These are phyloP conservation scores for Pseudogymnoascus sp. DNA, from an alignment of 2,329 filamentous ascomycete species.

Conservation along the genomic window DNA sequence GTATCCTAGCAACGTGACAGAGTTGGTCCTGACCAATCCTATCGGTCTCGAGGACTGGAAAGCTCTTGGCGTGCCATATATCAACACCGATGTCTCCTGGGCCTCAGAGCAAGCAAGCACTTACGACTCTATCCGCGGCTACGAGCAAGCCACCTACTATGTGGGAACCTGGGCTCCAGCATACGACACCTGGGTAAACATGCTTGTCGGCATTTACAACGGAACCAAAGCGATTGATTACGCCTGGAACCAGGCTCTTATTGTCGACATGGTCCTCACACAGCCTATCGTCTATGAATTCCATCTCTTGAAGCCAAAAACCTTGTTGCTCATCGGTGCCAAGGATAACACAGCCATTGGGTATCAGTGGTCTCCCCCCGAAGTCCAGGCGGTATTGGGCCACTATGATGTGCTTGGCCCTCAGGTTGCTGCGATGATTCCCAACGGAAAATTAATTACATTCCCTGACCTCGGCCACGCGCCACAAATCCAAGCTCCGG, in stretches of 20 bases:
- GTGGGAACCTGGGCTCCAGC: slow-evolving; percentile 38
- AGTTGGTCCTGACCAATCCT: slow-evolving; percentile 43
- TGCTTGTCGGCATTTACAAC: slow-evolving; percentile 45
- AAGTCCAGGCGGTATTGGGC: slow-evolving; percentile 37
- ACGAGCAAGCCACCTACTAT: slow-evolving; percentile 43
- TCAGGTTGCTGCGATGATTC: slow-evolving; percentile 34
- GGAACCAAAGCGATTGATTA: slow-evolving; percentile 36
- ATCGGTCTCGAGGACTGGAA: slow-evolving; percentile 25
- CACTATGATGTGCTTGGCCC: slow-evolving; percentile 40
- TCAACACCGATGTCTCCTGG: slow-evolving; percentile 34
- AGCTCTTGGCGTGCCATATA: slow-evolving; percentile 40
- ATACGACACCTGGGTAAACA: slow-evolving; percentile 48
- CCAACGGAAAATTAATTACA: slow-evolving; percentile 34
- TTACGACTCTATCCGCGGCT: slow-evolving; percentile 37
- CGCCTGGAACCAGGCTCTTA: slow-evolving; percentile 40
- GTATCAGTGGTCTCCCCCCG: slow-evolving; percentile 16
- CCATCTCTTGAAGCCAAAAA: slow-evolving; percentile 35
- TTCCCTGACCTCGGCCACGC: slow-evolving; percentile 41
- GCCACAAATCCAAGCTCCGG: slow-evolving; percentile 42
- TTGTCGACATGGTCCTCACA: slow-evolving; percentile 48
- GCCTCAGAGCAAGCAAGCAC: slow-evolving; percentile 33
- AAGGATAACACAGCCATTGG: slow-evolving; percentile 36
- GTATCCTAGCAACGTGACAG: slow-evolving; percentile 37
- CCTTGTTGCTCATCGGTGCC: slow-evolving; percentile 42
- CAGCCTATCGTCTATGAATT: slow-evolving; percentile 45